phyloP scores from a whole-genome alignment of 2,329 filamentous ascomycete genomes.

The Sarocladium oryzae region DNA sequence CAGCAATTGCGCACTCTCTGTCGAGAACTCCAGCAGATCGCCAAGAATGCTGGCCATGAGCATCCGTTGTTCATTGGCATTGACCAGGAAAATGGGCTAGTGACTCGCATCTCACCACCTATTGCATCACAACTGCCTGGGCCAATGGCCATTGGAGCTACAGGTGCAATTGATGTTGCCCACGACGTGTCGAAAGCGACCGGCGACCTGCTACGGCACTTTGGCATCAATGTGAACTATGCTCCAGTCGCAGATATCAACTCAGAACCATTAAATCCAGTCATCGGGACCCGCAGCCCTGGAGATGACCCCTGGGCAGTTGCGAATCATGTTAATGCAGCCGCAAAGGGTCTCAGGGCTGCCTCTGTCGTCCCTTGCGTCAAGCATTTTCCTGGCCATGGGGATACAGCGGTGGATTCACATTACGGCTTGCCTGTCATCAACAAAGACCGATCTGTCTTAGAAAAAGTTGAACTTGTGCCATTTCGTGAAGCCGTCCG shows the following conservation, averaged over 20 bases:
- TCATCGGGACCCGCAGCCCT: slow-evolving; percentile 20
- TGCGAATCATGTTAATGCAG: slow-evolving; percentile 15
- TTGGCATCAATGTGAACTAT: slow-evolving; percentile 24
- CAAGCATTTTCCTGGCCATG: slow-evolving; percentile 22
- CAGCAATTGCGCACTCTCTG: slow-evolving; percentile 17
- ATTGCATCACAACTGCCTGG: slow-evolving; percentile 19
- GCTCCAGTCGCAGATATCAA: slow-evolving; percentile 21
- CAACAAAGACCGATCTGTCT: slow-evolving; percentile 15
- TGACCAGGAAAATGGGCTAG: slow-evolving; percentile 21
- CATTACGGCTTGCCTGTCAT: slow-evolving; percentile 21
- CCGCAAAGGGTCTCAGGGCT: slow-evolving; percentile 16
- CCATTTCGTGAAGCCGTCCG: slow-evolving; percentile 16
- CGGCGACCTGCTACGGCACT: slow-evolving; percentile 17
- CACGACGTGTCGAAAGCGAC: slow-evolving; percentile 17
- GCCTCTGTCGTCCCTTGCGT: slow-evolving; percentile 17
- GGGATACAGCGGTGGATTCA: slow-evolving; percentile 20
- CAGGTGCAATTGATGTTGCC: slow-evolving; percentile 14
- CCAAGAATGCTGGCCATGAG: slow-evolving; percentile 17
- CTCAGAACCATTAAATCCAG: slow-evolving; percentile 20
- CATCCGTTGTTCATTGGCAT: slow-evolving; percentile 21
- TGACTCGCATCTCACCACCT: slow-evolving; percentile 20
- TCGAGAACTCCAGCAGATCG: slow-evolving; percentile 17
- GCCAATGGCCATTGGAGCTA: slow-evolving; percentile 19
- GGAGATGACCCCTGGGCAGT: slow-evolving; percentile 18
- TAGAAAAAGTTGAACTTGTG: slow-evolving; percentile 18